Conservation (phyloP, 2,329 filamentous ascomycete genomes). For the Didymella pinodella region DNA sequence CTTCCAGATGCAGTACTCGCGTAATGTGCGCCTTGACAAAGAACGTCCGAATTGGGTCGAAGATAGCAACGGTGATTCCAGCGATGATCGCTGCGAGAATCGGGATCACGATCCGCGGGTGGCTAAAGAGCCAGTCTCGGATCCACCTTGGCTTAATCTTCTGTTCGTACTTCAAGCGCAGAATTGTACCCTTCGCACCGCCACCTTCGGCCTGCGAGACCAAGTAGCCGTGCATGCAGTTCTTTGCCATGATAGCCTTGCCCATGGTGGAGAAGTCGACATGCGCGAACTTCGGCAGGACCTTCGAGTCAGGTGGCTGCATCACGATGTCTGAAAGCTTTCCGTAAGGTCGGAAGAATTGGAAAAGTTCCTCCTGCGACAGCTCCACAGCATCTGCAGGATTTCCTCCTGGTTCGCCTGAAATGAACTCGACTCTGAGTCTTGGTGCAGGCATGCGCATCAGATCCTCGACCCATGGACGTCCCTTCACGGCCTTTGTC, state of each 20-base stretch:
- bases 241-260: conserved; percentile 86
- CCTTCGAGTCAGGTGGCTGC: conserved; percentile 86
- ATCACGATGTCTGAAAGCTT: conserved; percentile 86
- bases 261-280: conserved; percentile 77
- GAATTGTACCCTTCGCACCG: conserved; percentile 75
- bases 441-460: conserved; percentile 79
- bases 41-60: conserved; percentile 93
- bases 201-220: conserved; percentile 74
- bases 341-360: conserved; percentile 86
- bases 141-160: conserved; percentile 79
- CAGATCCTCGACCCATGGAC: conserved; percentile 93
- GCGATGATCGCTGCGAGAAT: conserved; percentile 81
- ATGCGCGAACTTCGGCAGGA: conserved; percentile 79
- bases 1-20: conserved; percentile 74
- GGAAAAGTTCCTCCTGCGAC: conserved; percentile 86
- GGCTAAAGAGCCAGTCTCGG: conserved; percentile 84
- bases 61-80: conserved; percentile 83
- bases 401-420: conserved; percentile 73
- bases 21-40: conserved; percentile 91
- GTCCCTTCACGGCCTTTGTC: conserved; percentile 78
- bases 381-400: conserved; percentile 77
- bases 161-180: conserved; percentile 85
- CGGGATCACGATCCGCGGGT: conserved; percentile 89
- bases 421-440: conserved; percentile 84
- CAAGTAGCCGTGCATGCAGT: conserved; percentile 87